phyloP scores from a whole-genome alignment of 2,329 filamentous ascomycete genomes.

The Juglanconis juglandina region DNA sequence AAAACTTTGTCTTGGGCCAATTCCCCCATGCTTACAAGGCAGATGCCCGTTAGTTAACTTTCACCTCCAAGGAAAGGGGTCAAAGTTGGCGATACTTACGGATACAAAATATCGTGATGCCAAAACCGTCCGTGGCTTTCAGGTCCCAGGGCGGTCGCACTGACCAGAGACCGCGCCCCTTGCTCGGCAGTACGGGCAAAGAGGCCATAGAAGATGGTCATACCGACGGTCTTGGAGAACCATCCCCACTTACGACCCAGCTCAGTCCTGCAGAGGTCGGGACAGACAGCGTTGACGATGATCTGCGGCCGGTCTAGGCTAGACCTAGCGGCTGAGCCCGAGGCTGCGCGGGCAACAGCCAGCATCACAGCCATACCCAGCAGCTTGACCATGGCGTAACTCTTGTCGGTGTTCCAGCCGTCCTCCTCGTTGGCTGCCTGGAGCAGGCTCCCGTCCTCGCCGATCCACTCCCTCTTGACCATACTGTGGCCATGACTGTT shows the following conservation, averaged over 20 bases:
- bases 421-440: background rate
- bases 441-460: background rate
- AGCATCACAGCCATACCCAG: background rate
- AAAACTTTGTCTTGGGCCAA: background rate
- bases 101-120: constrained; percentile 1
- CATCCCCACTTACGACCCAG: constrained; percentile 1
- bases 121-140: constrained; percentile 7
- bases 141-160: background rate
- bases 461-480: background rate
- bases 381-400: background rate
- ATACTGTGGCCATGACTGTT: background rate
- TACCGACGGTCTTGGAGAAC: background rate
- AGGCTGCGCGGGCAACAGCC: background rate
- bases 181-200: constrained; percentile 9
- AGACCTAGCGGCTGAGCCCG: too few relatives aligned
- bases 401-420: background rate
- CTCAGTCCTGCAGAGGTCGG: background rate
- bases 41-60: background rate
- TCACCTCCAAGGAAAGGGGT: background rate
- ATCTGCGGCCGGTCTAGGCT: background rate
- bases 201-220: background rate
- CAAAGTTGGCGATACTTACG: background rate
- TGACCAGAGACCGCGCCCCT: constrained; percentile 2
- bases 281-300: constrained; percentile 3
- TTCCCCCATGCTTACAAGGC: background rate